A percentile compares a stretch with the other conserved stretches of the same genome.
These are phyloP conservation scores for Eleusine indica DNA, from an alignment of 176 grass and related monocot species.

Conservation along the genomic window DNA sequence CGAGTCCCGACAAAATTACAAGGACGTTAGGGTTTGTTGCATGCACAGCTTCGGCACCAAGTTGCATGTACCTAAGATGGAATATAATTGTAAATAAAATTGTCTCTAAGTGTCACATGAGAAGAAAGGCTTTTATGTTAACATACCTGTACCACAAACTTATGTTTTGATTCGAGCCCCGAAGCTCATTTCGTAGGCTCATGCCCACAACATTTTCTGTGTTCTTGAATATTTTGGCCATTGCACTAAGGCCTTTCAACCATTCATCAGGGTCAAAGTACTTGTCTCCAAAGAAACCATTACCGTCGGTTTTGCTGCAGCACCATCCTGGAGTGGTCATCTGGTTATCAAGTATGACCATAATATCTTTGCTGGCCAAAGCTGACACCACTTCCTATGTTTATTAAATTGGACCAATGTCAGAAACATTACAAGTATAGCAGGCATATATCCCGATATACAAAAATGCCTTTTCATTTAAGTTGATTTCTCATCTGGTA, in stretches of 20 bases:
- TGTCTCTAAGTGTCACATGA: constrained; percentile 25
- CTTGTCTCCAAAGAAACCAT: constrained; percentile 89
- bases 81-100: constrained; percentile 24
- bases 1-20: constrained; percentile 79
- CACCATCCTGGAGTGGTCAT: constrained; percentile 88
- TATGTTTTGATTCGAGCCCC: constrained; percentile 77
- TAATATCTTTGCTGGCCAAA: constrained; percentile 71
- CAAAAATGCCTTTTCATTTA: background rate
- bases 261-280: constrained; percentile 92
- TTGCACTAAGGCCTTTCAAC: constrained; percentile 67
- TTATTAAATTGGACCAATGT: constrained; percentile 12
- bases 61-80: constrained; percentile 83
- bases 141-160: constrained; percentile 91
- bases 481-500: constrained; percentile 1
- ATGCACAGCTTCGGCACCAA: constrained; percentile 87
- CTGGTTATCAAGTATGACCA: constrained; percentile 99
- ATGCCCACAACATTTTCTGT: constrained; percentile 81
- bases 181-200: constrained; percentile 91
- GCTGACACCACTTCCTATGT: constrained; percentile 72
- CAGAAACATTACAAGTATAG: constrained; percentile 23
- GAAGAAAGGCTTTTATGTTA: background rate
- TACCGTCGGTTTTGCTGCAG: constrained; percentile 69
- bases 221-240: constrained; percentile 74
- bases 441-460: background rate
- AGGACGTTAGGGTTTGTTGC: constrained; percentile 70